These are phyloP conservation scores for Aspergillus sojae DNA, from an alignment of 2,329 filamentous ascomycete species.

Conservation along the genomic window DNA sequence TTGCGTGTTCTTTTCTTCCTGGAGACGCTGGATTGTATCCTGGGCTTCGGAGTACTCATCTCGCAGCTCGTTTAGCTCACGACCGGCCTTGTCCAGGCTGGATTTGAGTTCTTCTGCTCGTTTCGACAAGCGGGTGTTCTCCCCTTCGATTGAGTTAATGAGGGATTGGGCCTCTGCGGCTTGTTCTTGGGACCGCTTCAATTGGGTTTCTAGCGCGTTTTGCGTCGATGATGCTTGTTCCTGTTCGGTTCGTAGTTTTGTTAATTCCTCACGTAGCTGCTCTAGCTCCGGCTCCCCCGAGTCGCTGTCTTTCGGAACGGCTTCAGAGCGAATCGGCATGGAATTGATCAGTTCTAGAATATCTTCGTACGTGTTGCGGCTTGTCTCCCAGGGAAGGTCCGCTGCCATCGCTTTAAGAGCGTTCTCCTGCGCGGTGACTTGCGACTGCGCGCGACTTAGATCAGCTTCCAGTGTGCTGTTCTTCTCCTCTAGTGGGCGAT, in stretches of 20 bases:
- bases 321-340: constrained; percentile 24
- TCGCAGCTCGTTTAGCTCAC: constrained; percentile 32
- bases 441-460: constrained; percentile 36
- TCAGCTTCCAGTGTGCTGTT: constrained; percentile 41
- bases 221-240: constrained; percentile 31
- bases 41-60: constrained; percentile 36
- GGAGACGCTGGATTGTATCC: constrained; percentile 33
- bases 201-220: constrained; percentile 38
- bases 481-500: constrained; percentile 41
- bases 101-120: constrained; percentile 39
- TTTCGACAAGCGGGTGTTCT: constrained; percentile 40
- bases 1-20: constrained; percentile 30
- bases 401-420: constrained; percentile 41
- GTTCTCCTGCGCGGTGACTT: constrained; percentile 40
- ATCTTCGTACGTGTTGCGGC: constrained; percentile 40
- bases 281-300: constrained; percentile 23
- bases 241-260: constrained; percentile 32
- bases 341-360: constrained; percentile 42
- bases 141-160: constrained; percentile 41
- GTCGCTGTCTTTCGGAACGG: constrained; percentile 22
- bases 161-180: constrained; percentile 40
- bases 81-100: constrained; percentile 34
- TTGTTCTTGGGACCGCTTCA: constrained; percentile 39
- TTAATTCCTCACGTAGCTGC: constrained; percentile 31
- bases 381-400: constrained; percentile 35